Evolutionary conservation across 2,329 filamentous ascomycete species (phyloP).

Genomic region (Sporothrix pseudoabietina): DNA sequence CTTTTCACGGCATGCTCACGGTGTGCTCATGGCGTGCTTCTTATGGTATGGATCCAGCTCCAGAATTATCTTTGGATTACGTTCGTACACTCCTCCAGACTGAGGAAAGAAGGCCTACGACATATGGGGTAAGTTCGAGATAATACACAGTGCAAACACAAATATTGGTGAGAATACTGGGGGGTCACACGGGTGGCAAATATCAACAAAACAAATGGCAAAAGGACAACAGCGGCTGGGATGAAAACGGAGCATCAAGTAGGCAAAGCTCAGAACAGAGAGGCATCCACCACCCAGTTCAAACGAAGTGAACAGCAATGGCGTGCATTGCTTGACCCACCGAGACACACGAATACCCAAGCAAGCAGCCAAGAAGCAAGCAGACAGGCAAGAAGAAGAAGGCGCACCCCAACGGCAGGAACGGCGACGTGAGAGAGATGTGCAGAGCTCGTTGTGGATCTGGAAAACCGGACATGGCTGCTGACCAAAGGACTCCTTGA

Average conservation of each 20-base stretch:
- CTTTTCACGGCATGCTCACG: background rate
- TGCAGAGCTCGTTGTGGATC: background rate
- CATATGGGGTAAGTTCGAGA: background rate
- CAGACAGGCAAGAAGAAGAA: background rate
- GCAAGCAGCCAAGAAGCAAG: background rate
- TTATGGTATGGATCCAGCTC: background rate
- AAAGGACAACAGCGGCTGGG: background rate
- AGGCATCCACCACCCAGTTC: background rate
- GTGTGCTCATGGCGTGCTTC: background rate
- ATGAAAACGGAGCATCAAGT: background rate
- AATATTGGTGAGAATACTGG: background rate
- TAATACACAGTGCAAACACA: background rate
- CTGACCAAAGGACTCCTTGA: background rate
- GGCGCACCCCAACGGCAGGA: background rate
- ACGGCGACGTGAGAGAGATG: background rate
- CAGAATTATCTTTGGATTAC: background rate
- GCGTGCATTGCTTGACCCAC: constrained; percentile 4
- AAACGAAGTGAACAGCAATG: background rate
- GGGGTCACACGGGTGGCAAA: background rate
- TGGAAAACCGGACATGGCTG: background rate
- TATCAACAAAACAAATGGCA: constrained; percentile 6
- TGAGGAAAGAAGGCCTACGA: background rate
- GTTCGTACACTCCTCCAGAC: background rate
- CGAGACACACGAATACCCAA: background rate
- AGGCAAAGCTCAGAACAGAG: background rate